Conservation (phyloP, 352 stramenopile genomes). For the Phytophthora rubi region DNA sequence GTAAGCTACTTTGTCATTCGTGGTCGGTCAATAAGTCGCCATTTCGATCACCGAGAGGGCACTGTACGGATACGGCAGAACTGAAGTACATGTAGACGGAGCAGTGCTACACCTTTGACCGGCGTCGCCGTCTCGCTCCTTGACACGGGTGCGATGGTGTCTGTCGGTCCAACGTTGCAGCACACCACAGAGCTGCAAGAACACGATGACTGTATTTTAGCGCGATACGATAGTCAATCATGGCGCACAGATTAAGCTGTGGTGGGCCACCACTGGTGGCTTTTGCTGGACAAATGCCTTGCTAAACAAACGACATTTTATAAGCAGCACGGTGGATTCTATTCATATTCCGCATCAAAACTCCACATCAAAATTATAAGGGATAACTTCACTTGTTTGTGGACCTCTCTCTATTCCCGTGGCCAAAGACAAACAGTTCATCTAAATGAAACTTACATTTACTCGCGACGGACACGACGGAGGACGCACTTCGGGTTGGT, state of each 20-base stretch:
- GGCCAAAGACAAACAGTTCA: constrained; percentile 8
- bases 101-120: constrained; percentile 27
- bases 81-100: constrained; percentile 27
- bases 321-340: too few species aligned
- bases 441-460: constrained; percentile 11
- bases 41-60: constrained; percentile 23
- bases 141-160: neutral
- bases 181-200: neutral
- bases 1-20: neutral
- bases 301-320: too few species aligned
- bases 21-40: neutral
- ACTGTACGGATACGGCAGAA: constrained; percentile 5
- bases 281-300: too few species aligned
- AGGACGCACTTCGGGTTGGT: constrained; percentile 19
- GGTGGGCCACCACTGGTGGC: too few species aligned
- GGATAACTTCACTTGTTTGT: neutral
- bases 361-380: neutral
- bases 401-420: neutral
- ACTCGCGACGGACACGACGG: constrained; percentile 26
- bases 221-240: too few species aligned
- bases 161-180: neutral
- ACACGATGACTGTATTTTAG: neutral
- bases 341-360: too few species aligned
- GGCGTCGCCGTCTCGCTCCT: neutral
- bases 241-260: too few species aligned